Conservation (phyloP, 2,329 filamentous ascomycete species). For the Pseudopyricularia javanii region DNA sequence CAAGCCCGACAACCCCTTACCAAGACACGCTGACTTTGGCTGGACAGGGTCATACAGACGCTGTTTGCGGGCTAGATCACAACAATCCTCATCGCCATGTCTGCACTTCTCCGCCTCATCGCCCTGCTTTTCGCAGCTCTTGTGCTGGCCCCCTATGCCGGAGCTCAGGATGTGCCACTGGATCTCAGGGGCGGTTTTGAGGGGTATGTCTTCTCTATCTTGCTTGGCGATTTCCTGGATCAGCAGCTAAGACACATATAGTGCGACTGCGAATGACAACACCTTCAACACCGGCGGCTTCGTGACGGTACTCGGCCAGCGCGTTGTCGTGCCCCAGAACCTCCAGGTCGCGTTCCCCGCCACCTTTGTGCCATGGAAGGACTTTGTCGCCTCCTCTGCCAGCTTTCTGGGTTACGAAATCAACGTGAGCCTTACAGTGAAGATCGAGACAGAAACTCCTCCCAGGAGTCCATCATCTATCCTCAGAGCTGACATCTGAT, state of each 20-base stretch:
- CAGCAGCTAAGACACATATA: too few relatives aligned
- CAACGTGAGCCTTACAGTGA: background rate
- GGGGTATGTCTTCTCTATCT: too few relatives aligned
- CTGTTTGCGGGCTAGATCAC: too few relatives aligned
- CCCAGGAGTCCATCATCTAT: too few relatives aligned
- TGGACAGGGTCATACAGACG: too few relatives aligned
- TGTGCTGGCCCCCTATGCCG: background rate
- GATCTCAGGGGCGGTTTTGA: background rate
- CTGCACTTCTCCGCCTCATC: background rate
- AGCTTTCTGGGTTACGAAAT: background rate
- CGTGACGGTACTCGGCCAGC: conserved; percentile 30
- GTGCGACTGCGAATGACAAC: too few relatives aligned
- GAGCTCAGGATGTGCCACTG: background rate
- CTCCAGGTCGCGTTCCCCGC: conserved; percentile 34
- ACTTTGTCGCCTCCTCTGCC: conserved; percentile 16
- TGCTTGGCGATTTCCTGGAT: too few relatives aligned
- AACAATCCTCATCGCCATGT: background rate
- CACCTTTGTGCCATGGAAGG: conserved; percentile 28
- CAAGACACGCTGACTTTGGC: too few relatives aligned
- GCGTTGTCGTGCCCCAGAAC: conserved; percentile 33
- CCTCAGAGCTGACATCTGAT: too few relatives aligned
- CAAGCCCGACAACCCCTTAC: too few relatives aligned
- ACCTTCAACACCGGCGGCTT: conserved; percentile 30
- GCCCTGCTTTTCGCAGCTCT: background rate
- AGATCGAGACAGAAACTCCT: too few relatives aligned